phyloP scores from a whole-genome alignment of 805 yeast genomes.

The Metschnikowia peoriensis region DNA sequence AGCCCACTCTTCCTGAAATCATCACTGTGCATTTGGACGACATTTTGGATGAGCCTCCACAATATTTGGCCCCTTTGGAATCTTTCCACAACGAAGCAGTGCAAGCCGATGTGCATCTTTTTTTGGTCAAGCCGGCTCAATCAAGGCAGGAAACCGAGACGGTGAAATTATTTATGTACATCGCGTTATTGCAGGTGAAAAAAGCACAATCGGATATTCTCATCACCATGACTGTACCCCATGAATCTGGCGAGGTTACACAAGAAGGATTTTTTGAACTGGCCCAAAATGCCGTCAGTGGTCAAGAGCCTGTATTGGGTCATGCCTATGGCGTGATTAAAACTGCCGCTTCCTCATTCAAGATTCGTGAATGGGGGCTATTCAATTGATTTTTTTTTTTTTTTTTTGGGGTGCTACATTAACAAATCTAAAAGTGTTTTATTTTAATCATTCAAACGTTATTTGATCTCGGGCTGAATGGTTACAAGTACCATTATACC shows the following conservation, averaged over 20 bases:
- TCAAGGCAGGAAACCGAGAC: slow-evolving; percentile 15
- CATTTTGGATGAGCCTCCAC: slow-evolving; percentile 34
- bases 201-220: slow-evolving; percentile 59
- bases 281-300: slow-evolving; percentile 8
- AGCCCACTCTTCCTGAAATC: slow-evolving; percentile 38
- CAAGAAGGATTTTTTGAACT: slow-evolving; percentile 10
- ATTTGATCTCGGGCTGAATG: too few relatives aligned
- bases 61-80: slow-evolving; percentile 18
- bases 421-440: too few relatives aligned
- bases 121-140: slow-evolving; percentile 17
- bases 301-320: slow-evolving; percentile 7
- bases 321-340: slow-evolving; percentile 26
- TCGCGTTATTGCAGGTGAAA: slow-evolving; percentile 56
- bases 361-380: slow-evolving; percentile 44
- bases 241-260: slow-evolving; percentile 12
- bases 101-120: slow-evolving; percentile 16
- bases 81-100: slow-evolving; percentile 8
- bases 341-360: slow-evolving; percentile 27
- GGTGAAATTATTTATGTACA: slow-evolving; percentile 41
- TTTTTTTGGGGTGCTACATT: background rate
- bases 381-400: slow-evolving; percentile 4
- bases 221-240: slow-evolving; percentile 58
- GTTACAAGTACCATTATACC: too few relatives aligned
- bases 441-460: too few relatives aligned
- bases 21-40: slow-evolving; percentile 56